Percentiles rank a stretch among this genome's conserved stretches.
Evolutionary conservation across 179 eudicot species (phyloP).

Genomic region (Vitellaria paradoxa): DNA sequence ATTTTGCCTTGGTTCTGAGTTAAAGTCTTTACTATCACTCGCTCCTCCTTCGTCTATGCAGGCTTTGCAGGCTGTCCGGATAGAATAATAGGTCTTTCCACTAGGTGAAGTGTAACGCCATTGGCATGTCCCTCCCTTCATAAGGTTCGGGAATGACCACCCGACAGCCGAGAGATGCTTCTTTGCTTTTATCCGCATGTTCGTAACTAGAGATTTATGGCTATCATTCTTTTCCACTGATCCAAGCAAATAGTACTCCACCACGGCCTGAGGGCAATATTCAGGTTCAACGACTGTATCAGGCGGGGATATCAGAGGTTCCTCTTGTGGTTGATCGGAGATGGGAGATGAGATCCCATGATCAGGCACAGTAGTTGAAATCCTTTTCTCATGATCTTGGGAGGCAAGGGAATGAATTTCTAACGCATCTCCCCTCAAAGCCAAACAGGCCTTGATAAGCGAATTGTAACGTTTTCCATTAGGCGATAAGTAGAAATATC

Average conservation of each 20-base stretch:
- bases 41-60: conserved; percentile 24
- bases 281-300: conserved; percentile 32
- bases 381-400: conserved; percentile 1
- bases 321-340: conserved; percentile 6
- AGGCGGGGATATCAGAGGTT: background rate
- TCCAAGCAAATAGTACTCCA: conserved; percentile 27
- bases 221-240: background rate
- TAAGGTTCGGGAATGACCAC: conserved; percentile 64
- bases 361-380: conserved; percentile 13
- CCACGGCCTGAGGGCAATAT: conserved; percentile 53
- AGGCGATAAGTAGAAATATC: conserved; percentile 59
- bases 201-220: background rate
- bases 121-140: conserved; percentile 33
- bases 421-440: background rate
- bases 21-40: conserved; percentile 9
- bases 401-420: background rate
- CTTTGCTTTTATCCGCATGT: conserved; percentile 39
- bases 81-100: conserved; percentile 41
- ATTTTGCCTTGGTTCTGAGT: conserved; percentile 10
- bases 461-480: conserved; percentile 30
- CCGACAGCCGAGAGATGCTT: conserved; percentile 66
- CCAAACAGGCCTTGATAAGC: conserved; percentile 28
- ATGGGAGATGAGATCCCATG: conserved; percentile 1
- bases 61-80: conserved; percentile 47
- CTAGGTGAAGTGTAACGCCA: conserved; percentile 49